Conservation (phyloP, 768 basidiomycete species). For the Suillus subluteus region DNA sequence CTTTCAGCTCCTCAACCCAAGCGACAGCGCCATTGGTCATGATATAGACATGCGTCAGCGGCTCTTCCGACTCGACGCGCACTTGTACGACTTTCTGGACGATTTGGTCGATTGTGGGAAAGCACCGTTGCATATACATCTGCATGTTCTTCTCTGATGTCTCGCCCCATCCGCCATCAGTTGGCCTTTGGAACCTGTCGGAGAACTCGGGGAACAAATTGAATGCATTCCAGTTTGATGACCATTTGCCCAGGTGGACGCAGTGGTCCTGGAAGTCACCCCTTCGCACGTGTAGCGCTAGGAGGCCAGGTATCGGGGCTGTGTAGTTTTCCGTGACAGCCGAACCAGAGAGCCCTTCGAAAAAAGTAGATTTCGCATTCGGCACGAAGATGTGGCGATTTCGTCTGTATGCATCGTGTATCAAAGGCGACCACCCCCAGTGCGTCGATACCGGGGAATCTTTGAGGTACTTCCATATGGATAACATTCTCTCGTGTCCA, state of each 20-base stretch:
- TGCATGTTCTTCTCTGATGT: constrained; percentile 25
- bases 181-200: constrained; percentile 39
- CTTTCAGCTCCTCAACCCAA: constrained; percentile 45
- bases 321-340: constrained; percentile 15
- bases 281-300: constrained; percentile 53
- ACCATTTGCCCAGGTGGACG: constrained; percentile 35
- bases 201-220: constrained; percentile 45
- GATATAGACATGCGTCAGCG: constrained; percentile 45
- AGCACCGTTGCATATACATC: constrained; percentile 43
- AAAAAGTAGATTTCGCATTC: neutral
- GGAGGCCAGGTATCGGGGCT: constrained; percentile 39
- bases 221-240: constrained; percentile 45
- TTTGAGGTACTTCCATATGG: constrained; percentile 37
- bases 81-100: constrained; percentile 40
- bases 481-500: constrained; percentile 37
- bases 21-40: constrained; percentile 47
- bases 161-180: constrained; percentile 23
- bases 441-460: constrained; percentile 38
- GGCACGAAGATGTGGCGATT: constrained; percentile 35
- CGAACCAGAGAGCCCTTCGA: neutral
- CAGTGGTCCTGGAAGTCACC: constrained; percentile 54
- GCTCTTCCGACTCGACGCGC: constrained; percentile 25
- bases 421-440: constrained; percentile 43
- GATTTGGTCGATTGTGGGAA: constrained; percentile 44
- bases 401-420: constrained; percentile 34